Evolutionary conservation across 2,329 filamentous ascomycete genomes (phyloP).

Genomic region (Boeremia exigua): DNA sequence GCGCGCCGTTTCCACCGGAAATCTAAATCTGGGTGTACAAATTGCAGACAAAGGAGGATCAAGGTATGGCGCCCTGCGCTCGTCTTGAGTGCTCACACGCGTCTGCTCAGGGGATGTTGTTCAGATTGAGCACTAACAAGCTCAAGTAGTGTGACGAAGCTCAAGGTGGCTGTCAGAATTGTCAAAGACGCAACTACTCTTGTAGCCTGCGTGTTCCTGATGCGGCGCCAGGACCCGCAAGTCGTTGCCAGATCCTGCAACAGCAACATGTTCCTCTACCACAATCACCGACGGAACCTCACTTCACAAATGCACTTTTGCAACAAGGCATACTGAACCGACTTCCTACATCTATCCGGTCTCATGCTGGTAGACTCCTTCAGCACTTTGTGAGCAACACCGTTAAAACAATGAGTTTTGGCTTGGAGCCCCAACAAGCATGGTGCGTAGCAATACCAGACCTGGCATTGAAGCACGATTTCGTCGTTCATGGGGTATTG

Average conservation of each 20-base stretch:
- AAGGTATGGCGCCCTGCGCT: conserved; percentile 1
- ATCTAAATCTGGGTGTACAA: conserved; percentile 5
- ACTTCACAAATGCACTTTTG: conserved; percentile 18
- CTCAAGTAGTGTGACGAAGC: conserved; percentile 13
- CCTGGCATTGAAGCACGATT: conserved; percentile 47
- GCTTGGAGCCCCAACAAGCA: conserved; percentile 15
- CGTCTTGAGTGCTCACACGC: not conserved
- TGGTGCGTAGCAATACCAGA: conserved; percentile 36
- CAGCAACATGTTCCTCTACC: not conserved
- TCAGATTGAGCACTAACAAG: not conserved
- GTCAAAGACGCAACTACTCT: not conserved
- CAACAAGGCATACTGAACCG: conserved; percentile 17
- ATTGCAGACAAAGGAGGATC: conserved; percentile 12
- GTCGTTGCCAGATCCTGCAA: not conserved
- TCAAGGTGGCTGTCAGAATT: conserved; percentile 3
- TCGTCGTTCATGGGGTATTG: conserved; percentile 52
- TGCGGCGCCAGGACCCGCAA: conserved; percentile 6
- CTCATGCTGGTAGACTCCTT: conserved; percentile 26
- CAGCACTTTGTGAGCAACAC: conserved; percentile 32
- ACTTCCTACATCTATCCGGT: conserved; percentile 16
- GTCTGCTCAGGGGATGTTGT: not conserved
- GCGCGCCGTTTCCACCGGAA: conserved; percentile 2
- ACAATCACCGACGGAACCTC: conserved; percentile 10
- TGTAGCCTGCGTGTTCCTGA: conserved; percentile 29
- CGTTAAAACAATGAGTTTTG: conserved; percentile 26